Evolutionary conservation across 768 basidiomycete genomes (phyloP).

Genomic region (Boletus tomentosulus): DNA sequence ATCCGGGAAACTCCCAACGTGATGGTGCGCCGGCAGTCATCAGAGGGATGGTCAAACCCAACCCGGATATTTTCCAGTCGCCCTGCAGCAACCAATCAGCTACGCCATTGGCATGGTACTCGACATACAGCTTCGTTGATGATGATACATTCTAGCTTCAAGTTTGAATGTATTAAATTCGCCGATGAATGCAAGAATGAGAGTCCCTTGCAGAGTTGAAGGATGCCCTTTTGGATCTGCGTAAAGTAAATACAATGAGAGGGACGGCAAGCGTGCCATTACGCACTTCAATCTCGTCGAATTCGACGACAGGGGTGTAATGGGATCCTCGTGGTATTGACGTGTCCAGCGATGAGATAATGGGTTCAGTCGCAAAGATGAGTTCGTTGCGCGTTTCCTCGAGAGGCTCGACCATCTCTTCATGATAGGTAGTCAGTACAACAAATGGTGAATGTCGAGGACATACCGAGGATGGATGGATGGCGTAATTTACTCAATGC

Average conservation of each 20-base stretch:
- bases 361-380: conserved; percentile 89
- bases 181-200: conserved; percentile 91
- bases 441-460: not conserved
- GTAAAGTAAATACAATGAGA: conserved; percentile 5
- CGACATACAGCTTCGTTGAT: conserved; percentile 80
- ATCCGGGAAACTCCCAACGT: conserved; percentile 85
- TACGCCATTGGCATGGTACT: not conserved
- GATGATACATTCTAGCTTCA: conserved; percentile 81
- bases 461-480: conserved; percentile 83
- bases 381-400: conserved; percentile 90
- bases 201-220: conserved; percentile 88
- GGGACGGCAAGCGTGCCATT: not conserved
- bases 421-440: conserved; percentile 3
- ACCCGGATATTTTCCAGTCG: conserved; percentile 95
- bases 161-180: conserved; percentile 86
- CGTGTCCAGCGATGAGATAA: conserved; percentile 76
- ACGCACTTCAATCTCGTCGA: conserved; percentile 93
- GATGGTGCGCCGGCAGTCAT: conserved; percentile 63
- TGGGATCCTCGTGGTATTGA: conserved; percentile 66
- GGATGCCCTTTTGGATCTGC: conserved; percentile 92
- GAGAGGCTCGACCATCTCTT: conserved; percentile 96
- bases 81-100: conserved; percentile 51
- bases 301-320: conserved; percentile 60
- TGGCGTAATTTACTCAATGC: conserved; percentile 84
- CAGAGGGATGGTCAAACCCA: conserved; percentile 83